phyloP scores from a whole-genome alignment of 176 grass and related monocot species.

The Typha latifolia region DNA sequence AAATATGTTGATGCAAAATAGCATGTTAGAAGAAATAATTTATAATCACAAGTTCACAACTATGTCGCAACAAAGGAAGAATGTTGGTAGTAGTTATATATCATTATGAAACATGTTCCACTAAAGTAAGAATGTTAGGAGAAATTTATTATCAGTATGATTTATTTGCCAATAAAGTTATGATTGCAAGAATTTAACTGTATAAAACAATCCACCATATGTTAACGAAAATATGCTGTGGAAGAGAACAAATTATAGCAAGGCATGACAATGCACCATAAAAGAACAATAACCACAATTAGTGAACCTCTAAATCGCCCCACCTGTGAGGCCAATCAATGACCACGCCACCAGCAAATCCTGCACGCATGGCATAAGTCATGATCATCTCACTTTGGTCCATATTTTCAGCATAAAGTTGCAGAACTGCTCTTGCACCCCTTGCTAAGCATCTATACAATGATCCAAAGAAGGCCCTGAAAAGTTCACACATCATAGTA shows the following conservation, averaged over 20 bases:
- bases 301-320: neutral
- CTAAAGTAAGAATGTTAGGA: too few relatives aligned
- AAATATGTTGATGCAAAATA: too few relatives aligned
- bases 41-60: too few relatives aligned
- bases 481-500: slow-evolving; percentile 4
- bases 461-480: slow-evolving; percentile 94
- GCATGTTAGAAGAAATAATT: too few relatives aligned
- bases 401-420: slow-evolving; percentile 93
- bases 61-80: too few relatives aligned
- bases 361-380: slow-evolving; percentile 86
- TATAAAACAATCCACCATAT: too few relatives aligned
- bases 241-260: too few relatives aligned
- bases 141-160: too few relatives aligned
- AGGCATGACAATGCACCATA: neutral
- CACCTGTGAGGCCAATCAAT: slow-evolving; percentile 94
- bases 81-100: too few relatives aligned
- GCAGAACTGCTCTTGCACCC: slow-evolving; percentile 90
- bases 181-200: too few relatives aligned
- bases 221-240: too few relatives aligned
- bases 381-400: slow-evolving; percentile 95
- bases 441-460: slow-evolving; percentile 93
- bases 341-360: slow-evolving; percentile 89
- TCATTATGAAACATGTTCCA: neutral
- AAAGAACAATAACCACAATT: neutral
- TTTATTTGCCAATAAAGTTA: too few relatives aligned